These are phyloP conservation scores for Deinandra increscens DNA, from an alignment of 129 eudicot species.

Conservation along the genomic window DNA sequence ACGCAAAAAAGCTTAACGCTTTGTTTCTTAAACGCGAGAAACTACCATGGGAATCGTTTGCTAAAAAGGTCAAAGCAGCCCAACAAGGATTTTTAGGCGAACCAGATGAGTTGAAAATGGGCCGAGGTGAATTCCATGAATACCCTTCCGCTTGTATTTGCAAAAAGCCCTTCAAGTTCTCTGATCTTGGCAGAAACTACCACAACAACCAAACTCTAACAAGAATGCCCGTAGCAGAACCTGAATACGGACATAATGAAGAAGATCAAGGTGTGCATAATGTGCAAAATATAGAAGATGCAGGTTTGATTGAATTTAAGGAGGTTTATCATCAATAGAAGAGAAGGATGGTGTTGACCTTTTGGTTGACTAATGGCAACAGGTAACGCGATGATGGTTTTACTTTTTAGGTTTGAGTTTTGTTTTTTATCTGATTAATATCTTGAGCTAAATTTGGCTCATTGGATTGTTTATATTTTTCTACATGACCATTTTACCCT, in stretches of 20 bases:
- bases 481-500: constrained; percentile 28
- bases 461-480: constrained; percentile 13
- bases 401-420: constrained; percentile 23
- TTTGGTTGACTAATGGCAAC: constrained; percentile 45
- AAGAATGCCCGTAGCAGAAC: constrained; percentile 23
- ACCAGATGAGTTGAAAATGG: constrained; percentile 85
- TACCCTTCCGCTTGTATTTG: constrained; percentile 85
- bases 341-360: constrained; percentile 36
- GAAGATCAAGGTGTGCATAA: constrained; percentile 35
- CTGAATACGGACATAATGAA: constrained; percentile 25
- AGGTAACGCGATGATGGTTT: constrained; percentile 2
- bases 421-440: constrained; percentile 10
- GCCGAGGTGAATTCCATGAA: constrained; percentile 88
- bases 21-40: constrained; percentile 58
- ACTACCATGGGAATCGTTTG: constrained; percentile 76
- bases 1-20: constrained; percentile 79
- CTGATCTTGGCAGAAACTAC: constrained; percentile 18
- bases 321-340: constrained; percentile 23
- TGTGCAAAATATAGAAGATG: constrained; percentile 19
- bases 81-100: constrained; percentile 98
- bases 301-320: constrained; percentile 17
- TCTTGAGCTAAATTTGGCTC: constrained; percentile 29
- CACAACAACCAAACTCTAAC: constrained; percentile 15
- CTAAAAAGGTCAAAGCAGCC: constrained; percentile 82
- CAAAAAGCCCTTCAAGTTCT: constrained; percentile 47